A percentile compares a stretch with the other conserved stretches of the same genome.
phyloP scores from a whole-genome alignment of 345 rosid genomes.

The Euphorbia pulcherrima region DNA sequence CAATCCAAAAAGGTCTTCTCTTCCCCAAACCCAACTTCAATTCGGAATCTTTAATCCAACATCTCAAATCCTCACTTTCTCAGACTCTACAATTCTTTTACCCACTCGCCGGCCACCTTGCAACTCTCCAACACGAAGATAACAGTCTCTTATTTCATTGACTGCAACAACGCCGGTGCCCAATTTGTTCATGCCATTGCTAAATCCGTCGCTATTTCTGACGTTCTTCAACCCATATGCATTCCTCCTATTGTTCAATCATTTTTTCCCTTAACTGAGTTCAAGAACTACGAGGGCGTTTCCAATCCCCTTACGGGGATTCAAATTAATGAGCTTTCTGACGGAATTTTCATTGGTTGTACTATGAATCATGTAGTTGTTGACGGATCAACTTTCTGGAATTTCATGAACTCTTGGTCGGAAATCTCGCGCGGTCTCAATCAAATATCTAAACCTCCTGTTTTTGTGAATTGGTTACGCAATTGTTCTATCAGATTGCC shows the following conservation, averaged over 20 bases:
- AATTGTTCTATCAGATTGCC: slow-evolving; percentile 33
- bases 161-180: slow-evolving; percentile 31
- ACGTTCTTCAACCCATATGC: slow-evolving; percentile 26
- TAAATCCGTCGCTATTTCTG: slow-evolving; percentile 31
- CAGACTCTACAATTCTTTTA: too few relatives aligned
- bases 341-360: slow-evolving; percentile 25
- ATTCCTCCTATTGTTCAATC: slow-evolving; percentile 30
- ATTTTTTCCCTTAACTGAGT: slow-evolving; percentile 39
- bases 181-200: slow-evolving; percentile 35
- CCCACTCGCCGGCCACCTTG: slow-evolving; percentile 44
- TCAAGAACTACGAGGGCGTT: slow-evolving; percentile 28
- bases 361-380: slow-evolving; percentile 14
- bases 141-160: slow-evolving; percentile 28
- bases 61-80: too few relatives aligned
- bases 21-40: slow-evolving; percentile 16
- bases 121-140: slow-evolving; percentile 18
- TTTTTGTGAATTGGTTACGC: slow-evolving; percentile 33
- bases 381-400: slow-evolving; percentile 24
- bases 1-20: slow-evolving; percentile 25
- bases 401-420: slow-evolving; percentile 24
- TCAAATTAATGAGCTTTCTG: slow-evolving; percentile 24
- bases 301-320: slow-evolving; percentile 13
- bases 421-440: slow-evolving; percentile 21
- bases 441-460: slow-evolving; percentile 1
- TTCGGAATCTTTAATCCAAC: slow-evolving; percentile 6